phyloP scores from a whole-genome alignment of 768 basidiomycete genomes.

The Phaeotremella fagi region DNA sequence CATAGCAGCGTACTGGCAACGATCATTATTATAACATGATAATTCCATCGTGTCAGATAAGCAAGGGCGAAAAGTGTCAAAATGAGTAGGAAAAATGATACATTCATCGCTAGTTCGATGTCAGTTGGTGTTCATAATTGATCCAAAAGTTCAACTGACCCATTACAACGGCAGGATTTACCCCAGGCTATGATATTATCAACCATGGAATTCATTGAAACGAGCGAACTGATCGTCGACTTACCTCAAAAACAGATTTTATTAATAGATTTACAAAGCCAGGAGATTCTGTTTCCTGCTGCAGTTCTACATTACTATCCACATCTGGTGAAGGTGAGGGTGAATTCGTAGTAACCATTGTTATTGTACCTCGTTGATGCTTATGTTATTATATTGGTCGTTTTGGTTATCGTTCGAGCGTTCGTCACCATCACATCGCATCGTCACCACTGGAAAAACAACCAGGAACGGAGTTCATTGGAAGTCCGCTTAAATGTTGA shows the following conservation, averaged over 20 bases:
- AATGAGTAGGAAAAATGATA: conserved; percentile 43
- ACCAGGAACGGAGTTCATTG: too few species aligned
- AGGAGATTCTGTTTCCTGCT: background rate
- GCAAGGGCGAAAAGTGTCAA: conserved; percentile 41
- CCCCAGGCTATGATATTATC: conserved; percentile 36
- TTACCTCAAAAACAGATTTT: conserved; percentile 44
- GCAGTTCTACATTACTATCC: too few species aligned
- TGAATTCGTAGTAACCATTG: conserved; percentile 4
- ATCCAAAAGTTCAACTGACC: conserved; percentile 20
- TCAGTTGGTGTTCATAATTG: background rate
- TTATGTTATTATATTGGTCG: too few species aligned
- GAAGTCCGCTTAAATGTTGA: too few species aligned
- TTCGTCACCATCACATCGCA: too few species aligned
- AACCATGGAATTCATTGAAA: background rate
- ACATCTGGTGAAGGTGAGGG: conserved; percentile 2
- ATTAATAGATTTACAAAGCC: conserved; percentile 38
- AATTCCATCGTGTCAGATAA: conserved; percentile 39
- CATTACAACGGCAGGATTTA: conserved; percentile 38
- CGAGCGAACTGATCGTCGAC: conserved; percentile 1
- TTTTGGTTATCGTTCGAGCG: too few species aligned
- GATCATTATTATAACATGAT: conserved; percentile 41
- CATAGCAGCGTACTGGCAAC: conserved; percentile 34
- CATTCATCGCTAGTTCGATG: conserved; percentile 39
- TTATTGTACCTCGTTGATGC: too few species aligned
- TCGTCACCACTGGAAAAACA: too few species aligned